Percentiles rank a stretch among this genome's conserved stretches.
phyloP scores from a whole-genome alignment of 345 rosid genomes.

The Rhizophora apiculata region DNA sequence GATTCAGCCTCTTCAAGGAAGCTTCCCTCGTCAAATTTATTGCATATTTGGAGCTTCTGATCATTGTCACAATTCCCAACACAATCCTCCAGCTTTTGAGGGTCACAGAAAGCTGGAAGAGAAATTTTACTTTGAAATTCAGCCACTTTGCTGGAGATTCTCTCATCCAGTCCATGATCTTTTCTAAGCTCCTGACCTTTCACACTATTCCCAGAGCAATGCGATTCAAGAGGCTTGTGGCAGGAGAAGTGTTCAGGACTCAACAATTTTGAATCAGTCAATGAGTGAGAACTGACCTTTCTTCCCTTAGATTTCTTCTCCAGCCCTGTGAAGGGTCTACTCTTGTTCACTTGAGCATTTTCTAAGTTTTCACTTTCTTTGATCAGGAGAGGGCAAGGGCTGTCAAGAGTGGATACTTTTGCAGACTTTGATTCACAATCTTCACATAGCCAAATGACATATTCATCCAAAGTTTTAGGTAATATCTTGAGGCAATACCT shows the following conservation, averaged over 20 bases:
- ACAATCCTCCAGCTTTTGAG: neutral
- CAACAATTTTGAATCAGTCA: neutral
- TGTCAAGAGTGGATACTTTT: conserved; percentile 7
- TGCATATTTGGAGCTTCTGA: conserved; percentile 12
- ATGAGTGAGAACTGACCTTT: neutral
- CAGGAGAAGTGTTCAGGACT: conserved; percentile 6
- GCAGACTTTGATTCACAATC: conserved; percentile 42
- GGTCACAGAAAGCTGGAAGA: neutral
- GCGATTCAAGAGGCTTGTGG: neutral
- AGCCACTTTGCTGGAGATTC: conserved; percentile 1
- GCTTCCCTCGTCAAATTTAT: neutral
- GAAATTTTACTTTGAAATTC: conserved; percentile 8
- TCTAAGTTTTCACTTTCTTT: conserved; percentile 9
- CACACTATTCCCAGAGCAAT: conserved; percentile 4
- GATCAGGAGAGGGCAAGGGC: neutral
- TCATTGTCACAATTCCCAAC: conserved; percentile 4
- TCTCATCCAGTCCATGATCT: conserved; percentile 2
- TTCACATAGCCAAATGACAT: conserved; percentile 57
- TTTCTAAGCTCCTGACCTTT: conserved; percentile 13
- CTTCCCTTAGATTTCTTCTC: neutral
- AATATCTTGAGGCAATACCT: conserved; percentile 36
- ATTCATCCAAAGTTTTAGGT: conserved; percentile 44
- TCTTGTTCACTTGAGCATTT: conserved; percentile 12
- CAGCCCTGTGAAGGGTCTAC: neutral
- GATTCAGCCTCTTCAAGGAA: conserved; percentile 19